A percentile compares a stretch with the other conserved stretches of the same genome.
Conservation (phyloP, 148 eudicot genomes). For the Pouteria glomerata region DNA sequence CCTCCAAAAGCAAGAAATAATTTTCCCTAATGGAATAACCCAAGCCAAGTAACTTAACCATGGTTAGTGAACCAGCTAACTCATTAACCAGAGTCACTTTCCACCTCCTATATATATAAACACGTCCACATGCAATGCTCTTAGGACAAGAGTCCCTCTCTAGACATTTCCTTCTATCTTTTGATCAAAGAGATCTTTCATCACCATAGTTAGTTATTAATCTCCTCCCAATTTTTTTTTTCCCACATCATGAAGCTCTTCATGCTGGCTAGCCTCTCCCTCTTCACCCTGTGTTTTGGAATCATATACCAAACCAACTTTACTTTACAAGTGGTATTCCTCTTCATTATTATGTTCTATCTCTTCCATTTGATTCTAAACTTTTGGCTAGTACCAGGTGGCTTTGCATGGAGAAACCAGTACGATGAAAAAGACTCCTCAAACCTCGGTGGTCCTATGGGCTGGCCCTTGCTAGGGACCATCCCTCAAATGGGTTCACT, state of each 20-base stretch:
- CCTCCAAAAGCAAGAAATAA: too few species aligned
- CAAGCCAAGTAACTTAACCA: too few species aligned
- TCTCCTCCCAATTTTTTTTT: background rate
- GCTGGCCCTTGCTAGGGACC: slow-evolving; percentile 66
- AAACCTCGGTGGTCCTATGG: slow-evolving; percentile 47
- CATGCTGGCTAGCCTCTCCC: slow-evolving; percentile 23
- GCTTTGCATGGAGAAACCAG: slow-evolving; percentile 67
- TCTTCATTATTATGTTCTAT: slow-evolving; percentile 27
- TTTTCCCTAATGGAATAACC: too few species aligned
- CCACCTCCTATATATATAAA: slow-evolving; percentile 32
- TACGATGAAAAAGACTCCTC: slow-evolving; percentile 4
- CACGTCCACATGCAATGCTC: slow-evolving; percentile 27
- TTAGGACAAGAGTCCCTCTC: slow-evolving; percentile 11
- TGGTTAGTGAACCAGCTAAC: background rate
- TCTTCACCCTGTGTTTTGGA: slow-evolving; percentile 21
- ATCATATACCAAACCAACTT: slow-evolving; percentile 27
- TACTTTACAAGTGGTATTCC: too few species aligned
- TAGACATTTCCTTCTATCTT: slow-evolving; percentile 1
- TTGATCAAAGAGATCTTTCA: background rate
- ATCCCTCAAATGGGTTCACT: slow-evolving; percentile 50
- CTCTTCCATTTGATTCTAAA: slow-evolving; percentile 33
- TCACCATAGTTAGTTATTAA: background rate
- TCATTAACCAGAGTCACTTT: slow-evolving; percentile 21
- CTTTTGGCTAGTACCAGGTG: slow-evolving; percentile 61
- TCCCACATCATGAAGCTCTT: slow-evolving; percentile 26